Evolutionary conservation across 108 stramenopile species (phyloP), one percentile per base, ranked within the genome.

Genomic region (Mayamaea pseudoterrestris): DNA sequence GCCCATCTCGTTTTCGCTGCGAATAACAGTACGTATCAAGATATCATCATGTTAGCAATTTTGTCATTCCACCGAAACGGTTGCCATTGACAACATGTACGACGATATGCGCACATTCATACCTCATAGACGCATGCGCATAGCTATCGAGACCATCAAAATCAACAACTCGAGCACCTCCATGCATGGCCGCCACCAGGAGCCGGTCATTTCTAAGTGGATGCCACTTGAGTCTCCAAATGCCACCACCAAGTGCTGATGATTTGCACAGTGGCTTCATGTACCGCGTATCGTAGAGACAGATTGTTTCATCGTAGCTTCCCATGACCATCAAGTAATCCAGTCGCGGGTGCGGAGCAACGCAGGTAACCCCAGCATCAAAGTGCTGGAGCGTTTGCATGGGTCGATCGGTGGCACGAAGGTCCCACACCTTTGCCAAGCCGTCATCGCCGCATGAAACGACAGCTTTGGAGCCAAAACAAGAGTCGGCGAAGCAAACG

Each of bases 201-300:
- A 90, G 42, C 21, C 51, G 29, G 49, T 56, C 30, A 25, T 60
- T 54, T 8, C 50, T 43, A 0, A 36, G 26, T 23, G 89, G 89
- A 67, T 90, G 83, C 89, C 89, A 90, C 44, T 86, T 82, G 27
- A 83, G 63, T 48, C 89, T 68, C 89, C 89, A 90, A 7, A 86
- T 68, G 3, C 89, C 89, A 24, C 89, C 89, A 46, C 83, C 83
- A 1, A 82, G 44, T 12, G 63, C 6, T 7, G 31, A 43, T 1
- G 56, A 55, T 44, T 55, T 56, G 17, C 24, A 49, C 29, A 69
- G 22, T 12, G 16, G 39, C 23, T 63, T 66, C 12, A 55, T 24
- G 14, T 47, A 31, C 35, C 83, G 63, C 7, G 68, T 30, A 67
- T 90, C 89, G 30, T 65, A 79, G 13, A 90, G 16, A n/a, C 66